Conservation (phyloP, 805 yeast genomes). For the Schwanniomyces polymorphus region DNA sequence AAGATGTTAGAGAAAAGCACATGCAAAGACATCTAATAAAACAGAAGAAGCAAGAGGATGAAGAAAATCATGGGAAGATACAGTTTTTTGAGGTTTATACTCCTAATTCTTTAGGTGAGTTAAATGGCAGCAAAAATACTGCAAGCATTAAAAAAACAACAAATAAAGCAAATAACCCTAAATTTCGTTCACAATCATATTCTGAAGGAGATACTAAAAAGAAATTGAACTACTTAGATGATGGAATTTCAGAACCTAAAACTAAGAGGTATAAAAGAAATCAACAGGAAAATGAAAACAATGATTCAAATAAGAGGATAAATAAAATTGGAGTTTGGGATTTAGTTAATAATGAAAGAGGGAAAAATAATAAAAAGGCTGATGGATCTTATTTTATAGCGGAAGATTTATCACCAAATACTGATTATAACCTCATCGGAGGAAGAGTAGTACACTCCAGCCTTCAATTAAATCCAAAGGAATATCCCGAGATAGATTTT, state of each 20-base stretch:
- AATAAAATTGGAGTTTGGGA: background rate
- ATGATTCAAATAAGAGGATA: background rate
- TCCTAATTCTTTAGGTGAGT: conserved; percentile 1
- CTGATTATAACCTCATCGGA: background rate
- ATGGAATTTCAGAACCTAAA: background rate
- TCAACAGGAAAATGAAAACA: background rate
- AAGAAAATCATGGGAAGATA: conserved; percentile 6
- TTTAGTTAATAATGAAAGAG: background rate
- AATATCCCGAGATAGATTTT: background rate
- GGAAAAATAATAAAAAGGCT: background rate
- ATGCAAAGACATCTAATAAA: conserved; percentile 5
- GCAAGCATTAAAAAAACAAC: background rate
- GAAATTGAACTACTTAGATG: background rate
- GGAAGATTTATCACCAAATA: background rate
- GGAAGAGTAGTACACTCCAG: background rate
- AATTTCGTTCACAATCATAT: background rate
- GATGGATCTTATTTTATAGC: background rate
- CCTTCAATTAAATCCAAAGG: background rate
- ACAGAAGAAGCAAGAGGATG: conserved; percentile 6
- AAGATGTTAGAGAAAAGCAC: conserved; percentile 11
- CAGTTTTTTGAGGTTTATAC: conserved; percentile 4
- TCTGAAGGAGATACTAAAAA: background rate
- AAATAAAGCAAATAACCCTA: background rate
- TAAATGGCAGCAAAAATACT: background rate
- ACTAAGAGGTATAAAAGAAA: background rate